Evolutionary conservation across 139 green algal genomes (phyloP).

Genomic region (Closterium sp.): DNA sequence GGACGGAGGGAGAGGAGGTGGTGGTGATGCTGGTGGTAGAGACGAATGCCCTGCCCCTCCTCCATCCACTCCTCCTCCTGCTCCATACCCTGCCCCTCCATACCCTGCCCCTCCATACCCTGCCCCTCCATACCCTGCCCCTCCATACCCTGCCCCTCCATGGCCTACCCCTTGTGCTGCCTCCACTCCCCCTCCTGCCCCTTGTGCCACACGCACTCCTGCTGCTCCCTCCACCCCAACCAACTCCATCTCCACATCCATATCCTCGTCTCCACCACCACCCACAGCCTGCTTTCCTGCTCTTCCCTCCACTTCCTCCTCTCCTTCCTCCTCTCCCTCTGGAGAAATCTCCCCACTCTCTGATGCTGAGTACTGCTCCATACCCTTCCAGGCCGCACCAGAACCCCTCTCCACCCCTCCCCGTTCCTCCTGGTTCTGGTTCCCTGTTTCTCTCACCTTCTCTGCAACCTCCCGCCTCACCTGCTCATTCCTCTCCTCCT

Average conservation of each 20-base stretch:
- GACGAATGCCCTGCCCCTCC: not conserved
- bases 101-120: not conserved
- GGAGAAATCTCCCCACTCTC: not conserved
- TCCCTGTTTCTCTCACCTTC: not conserved
- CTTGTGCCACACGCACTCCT: too few relatives aligned
- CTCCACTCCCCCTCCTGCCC: not conserved
- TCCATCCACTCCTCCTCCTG: not conserved
- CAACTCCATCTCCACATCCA: not conserved
- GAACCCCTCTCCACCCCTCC: not conserved
- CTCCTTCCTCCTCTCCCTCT: not conserved
- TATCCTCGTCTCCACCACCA: not conserved
- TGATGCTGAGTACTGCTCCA: not conserved
- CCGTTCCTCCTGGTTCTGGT: not conserved
- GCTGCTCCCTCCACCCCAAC: too few relatives aligned
- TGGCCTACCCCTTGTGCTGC: too few relatives aligned
- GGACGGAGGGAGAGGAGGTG: not conserved
- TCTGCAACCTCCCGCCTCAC: not conserved
- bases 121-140: not conserved
- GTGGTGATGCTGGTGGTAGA: not conserved
- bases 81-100: not conserved
- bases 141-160: not conserved
- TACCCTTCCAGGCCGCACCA: not conserved
- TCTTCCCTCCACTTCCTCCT: not conserved
- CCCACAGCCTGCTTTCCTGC: not conserved
- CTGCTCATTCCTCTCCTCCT: not conserved